A percentile compares a stretch with the other conserved stretches of the same genome.
phyloP scores from a whole-genome alignment of 2,329 filamentous ascomycete species.

The Fusarium luffae region DNA sequence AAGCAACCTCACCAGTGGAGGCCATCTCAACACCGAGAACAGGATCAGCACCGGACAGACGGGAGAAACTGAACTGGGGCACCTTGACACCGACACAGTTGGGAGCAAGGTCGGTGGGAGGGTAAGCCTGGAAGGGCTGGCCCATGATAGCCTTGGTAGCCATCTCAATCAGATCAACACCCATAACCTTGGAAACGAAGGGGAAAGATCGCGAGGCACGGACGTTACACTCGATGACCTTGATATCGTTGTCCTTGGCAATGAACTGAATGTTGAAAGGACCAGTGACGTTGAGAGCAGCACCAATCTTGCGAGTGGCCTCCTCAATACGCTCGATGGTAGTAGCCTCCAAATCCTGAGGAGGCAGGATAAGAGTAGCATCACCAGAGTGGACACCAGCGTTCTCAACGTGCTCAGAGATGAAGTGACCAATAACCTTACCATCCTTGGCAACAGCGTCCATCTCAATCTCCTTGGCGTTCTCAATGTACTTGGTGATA shows the following conservation, averaged over 20 bases:
- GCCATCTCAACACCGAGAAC: constrained; percentile 99
- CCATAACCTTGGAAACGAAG: constrained; percentile 99
- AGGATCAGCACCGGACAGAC: constrained; percentile 93
- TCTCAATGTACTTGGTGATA: constrained; percentile 99
- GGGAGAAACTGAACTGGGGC: constrained; percentile 98
- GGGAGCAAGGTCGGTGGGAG: constrained; percentile 76
- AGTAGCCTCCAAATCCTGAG: constrained; percentile 89
- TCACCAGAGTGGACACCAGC: constrained; percentile 98
- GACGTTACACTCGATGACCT: constrained; percentile 99
- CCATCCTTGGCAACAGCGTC: constrained; percentile 94
- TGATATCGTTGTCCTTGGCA: constrained; percentile 99
- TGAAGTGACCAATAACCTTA: constrained; percentile 91
- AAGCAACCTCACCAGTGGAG: constrained; percentile 97
- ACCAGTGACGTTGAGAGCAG: constrained; percentile 93
- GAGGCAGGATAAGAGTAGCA: constrained; percentile 92
- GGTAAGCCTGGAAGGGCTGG: constrained; percentile 84
- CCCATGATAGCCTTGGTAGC: constrained; percentile 97
- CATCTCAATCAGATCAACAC: constrained; percentile 97
- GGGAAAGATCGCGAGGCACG: constrained; percentile 96
- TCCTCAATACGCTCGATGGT: constrained; percentile 93
- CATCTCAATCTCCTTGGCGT: constrained; percentile 99
- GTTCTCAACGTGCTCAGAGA: constrained; percentile 98
- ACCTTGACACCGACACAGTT: constrained; percentile 97
- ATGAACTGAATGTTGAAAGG: constrained; percentile 99
- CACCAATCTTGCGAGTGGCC: constrained; percentile 93